Evolutionary conservation across 371 early-diverging fungal species (phyloP), one percentile per base, ranked within the genome.

Genomic region (Lichtheimia corymbifera): DNA sequence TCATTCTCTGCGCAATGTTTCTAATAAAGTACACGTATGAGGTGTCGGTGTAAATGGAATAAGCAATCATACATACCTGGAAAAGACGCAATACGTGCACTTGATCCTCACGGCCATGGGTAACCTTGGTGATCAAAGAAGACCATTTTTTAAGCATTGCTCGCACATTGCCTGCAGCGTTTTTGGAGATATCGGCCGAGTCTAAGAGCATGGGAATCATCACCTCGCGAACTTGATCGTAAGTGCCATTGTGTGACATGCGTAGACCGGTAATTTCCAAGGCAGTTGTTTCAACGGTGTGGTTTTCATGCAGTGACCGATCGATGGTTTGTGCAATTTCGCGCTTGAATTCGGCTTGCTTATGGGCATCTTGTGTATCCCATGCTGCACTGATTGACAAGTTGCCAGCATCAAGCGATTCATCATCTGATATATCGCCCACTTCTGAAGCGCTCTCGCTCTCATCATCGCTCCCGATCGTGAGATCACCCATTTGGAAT

Each of bases 201-300:
- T 72, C 70, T 50, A 91, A 61, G 20, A 90, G 70, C 6, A 76
- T 72, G 11, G 91, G 92, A 25, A 93, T 82, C 24, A 93, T 83
- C 1, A 85, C 82, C 40, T 81, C 83, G 22, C 96, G 82, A 63
- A 96, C 83, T 70, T 92, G 90, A 20, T 84, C 80, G 63, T 92
- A 94, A 12, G 85, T 87, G 24, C 91, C 88, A 69, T 97, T 91
- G 65, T 86, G 87, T 5, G 96, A 90, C 91, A 97, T 91, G 63
- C 96, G 92, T 61, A 94, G 74, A 7, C 94, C 89, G 56, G 94
- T 96, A 28, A 97, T 81, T 79, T 98, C 97, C 15, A 95, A 71
- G 12, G 86, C 84, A 6, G 95, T 87, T 59, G 87, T 87, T 24
- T 93, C 93, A 11, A 91, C 83, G 1, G 79, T 69, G 65, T 92